phyloP scores from a whole-genome alignment of 768 basidiomycete species.

The Auricularia auricula-judae region DNA sequence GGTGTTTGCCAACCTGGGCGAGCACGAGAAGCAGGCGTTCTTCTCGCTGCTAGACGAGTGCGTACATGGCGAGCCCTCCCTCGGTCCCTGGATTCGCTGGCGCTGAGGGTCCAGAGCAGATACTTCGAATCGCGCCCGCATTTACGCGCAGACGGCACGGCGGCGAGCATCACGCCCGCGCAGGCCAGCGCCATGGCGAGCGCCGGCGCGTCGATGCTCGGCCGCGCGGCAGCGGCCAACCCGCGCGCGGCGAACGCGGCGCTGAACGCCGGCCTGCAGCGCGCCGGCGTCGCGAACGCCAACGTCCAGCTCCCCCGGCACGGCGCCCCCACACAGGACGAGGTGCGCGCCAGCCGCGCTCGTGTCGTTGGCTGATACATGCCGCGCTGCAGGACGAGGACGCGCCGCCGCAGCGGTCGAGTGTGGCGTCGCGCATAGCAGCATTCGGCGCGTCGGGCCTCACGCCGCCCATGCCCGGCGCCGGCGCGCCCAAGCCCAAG shows the following conservation, averaged over 20 bases:
- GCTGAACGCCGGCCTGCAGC: conserved; percentile 31
- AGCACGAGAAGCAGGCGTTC: conserved; percentile 70
- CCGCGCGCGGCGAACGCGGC: conserved; percentile 31
- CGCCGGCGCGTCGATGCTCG: conserved; percentile 31
- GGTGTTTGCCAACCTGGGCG: conserved; percentile 60
- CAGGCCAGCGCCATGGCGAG: conserved; percentile 9
- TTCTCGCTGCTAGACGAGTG: conserved; percentile 76
- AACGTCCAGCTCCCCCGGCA: conserved; percentile 25
- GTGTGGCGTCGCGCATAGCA: background rate
- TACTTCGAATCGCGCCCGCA: conserved; percentile 69
- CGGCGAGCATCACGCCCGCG: conserved; percentile 3
- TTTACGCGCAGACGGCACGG: conserved; percentile 30
- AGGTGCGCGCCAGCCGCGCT: background rate
- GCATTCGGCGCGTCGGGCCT: background rate
- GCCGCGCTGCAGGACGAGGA: background rate
- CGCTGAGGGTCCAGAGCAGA: conserved; percentile 22
- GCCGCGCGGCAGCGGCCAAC: conserved; percentile 33
- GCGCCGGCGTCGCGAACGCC: conserved; percentile 21
- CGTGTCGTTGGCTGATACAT: background rate
- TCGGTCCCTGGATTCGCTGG: background rate
- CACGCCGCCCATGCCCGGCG: background rate
- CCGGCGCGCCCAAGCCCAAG: background rate
- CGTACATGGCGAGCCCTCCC: conserved; percentile 6
- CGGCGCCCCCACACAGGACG: background rate
- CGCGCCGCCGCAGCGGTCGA: background rate